Base-by-base conservation (phyloP, 805 yeast genomes). In the Geotrichum ghanense region DNA sequence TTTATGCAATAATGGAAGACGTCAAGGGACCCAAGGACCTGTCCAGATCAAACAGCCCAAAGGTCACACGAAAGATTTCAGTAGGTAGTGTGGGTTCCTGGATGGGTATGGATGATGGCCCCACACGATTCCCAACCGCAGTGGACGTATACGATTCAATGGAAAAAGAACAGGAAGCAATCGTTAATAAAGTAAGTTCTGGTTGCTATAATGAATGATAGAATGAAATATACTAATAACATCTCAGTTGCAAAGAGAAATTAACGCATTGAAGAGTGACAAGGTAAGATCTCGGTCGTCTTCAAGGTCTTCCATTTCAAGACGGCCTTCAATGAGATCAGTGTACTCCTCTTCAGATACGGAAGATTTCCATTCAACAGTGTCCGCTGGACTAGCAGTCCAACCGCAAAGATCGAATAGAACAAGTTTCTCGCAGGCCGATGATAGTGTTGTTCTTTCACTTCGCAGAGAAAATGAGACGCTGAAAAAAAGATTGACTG, bases 161-260 rank as follows among this genome's bases (percentile, higher is more conserved):
- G 79, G 89, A 82, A 55, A 69, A 78, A 45, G 87, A 82, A 61
- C 88, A 82, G 59, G 89, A 82, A 56, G 85, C 83, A 2, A 78
- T 81, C 21, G 88, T 81, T 17, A 64, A 81, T 56, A 74, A 72
- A 58, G 37, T 31, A 24, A 7, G n/a, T n/a, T n/a, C n/a, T n/a
- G n/a, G n/a, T n/a, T n/a, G n/a, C n/a, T n/a, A n/a, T n/a, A n/a
- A n/a, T n/a, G n/a, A n/a, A n/a, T n/a, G n/a, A n/a, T n/a, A n/a
- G 16, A 9, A 10, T 12, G 16, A 12, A 31, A 16, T 12, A 12
- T 31, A 31, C 37, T 31, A 12, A 31, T 12, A 31, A 16, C 10
- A 31, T 6, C 17, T n/a, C 14, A 31, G 37, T 64, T 81, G 39
- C 80, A 79, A 76, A 72, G 74, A 46, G 86, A 81, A 57, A 79